These are phyloP conservation scores for Chlorociboria aeruginascens DNA, from an alignment of 495 filamentous ascomycete genomes.

Conservation along the genomic window DNA sequence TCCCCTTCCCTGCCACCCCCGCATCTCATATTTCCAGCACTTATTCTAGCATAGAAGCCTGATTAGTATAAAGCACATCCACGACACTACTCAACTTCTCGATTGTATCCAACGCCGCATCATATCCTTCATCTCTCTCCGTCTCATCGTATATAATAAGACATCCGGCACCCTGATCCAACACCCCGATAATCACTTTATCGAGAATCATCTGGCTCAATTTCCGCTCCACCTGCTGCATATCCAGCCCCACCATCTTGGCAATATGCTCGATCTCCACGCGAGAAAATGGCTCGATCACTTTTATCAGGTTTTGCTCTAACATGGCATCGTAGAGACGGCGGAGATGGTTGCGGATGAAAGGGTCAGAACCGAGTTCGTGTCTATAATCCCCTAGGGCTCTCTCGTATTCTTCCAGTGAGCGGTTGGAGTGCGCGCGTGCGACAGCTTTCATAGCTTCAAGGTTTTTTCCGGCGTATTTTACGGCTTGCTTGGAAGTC, in stretches of 20 bases:
- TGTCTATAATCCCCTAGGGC: conserved; percentile 79
- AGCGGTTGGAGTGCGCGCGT: conserved; percentile 85
- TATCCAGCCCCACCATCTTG: conserved; percentile 92
- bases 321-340: conserved; percentile 95
- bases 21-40: neutral
- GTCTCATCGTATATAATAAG: conserved; percentile 95
- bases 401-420: conserved; percentile 90
- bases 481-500: conserved; percentile 86
- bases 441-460: conserved; percentile 99
- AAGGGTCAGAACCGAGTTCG: conserved; percentile 83
- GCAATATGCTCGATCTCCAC: conserved; percentile 96
- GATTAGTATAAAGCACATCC: conserved; percentile 93
- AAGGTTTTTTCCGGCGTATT: conserved; percentile 86
- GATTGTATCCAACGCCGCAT: conserved; percentile 86
- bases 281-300: conserved; percentile 94
- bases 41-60: conserved; percentile 89
- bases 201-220: conserved; percentile 98
- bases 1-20: too few species aligned
- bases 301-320: conserved; percentile 98
- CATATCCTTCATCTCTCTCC: conserved; percentile 84
- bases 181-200: conserved; percentile 93
- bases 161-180: conserved; percentile 96
- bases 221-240: conserved; percentile 94
- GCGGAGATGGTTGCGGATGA: conserved; percentile 90
- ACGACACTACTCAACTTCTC: conserved; percentile 97